Evolutionary conservation across 306 rosid genomes (phyloP), one percentile per base, ranked within the genome.

Genomic region (Vachellia pachyceras): DNA sequence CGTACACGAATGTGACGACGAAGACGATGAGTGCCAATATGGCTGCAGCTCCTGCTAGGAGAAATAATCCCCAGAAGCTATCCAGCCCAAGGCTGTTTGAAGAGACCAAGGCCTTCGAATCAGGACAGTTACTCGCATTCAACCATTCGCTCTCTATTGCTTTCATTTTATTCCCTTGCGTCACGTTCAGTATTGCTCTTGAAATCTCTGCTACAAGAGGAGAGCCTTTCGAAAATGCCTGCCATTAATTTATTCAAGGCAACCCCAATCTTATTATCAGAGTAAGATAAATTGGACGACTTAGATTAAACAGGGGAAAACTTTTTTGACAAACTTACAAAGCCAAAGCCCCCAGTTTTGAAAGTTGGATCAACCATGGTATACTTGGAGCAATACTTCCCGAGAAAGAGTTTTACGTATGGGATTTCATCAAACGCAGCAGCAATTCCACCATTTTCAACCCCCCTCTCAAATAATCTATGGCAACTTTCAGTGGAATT

Each of bases 371-470:
- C 89, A 45, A 82, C 65, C 79, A 85, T 84, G 82, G 82, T 57
- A 68, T 87, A 93, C 22, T 88, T 84, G 79, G 89, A 79, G 82
- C 89, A 86, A 47, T 80, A 80, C 5, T 7, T 83, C 25, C 84
- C 83, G 33, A 93, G 85, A 20, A 89, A 87, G 45, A 47, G 82
- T 69, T 78, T 87, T 15, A 83, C 49, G 15, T 91, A 91, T 0
- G 94, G 91, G 12, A 83, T 82, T 88, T 91, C 97, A 11, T 85
- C 89, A 46, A 91, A 86, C 5, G 86, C 91, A 61, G 89, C 91
- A 7, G 76, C 80, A 29, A 92, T 88, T 2, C 92, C 91, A 47
- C 87, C 86, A 23, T 88, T 88, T 63, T 23, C 80, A 65, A 61
- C 86, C 76, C 89, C 92, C 63, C 73, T 85, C 5, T 42, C 39